These are phyloP conservation scores for Suillus cothurnatus DNA, from an alignment of 768 basidiomycete species.

Conservation along the genomic window DNA sequence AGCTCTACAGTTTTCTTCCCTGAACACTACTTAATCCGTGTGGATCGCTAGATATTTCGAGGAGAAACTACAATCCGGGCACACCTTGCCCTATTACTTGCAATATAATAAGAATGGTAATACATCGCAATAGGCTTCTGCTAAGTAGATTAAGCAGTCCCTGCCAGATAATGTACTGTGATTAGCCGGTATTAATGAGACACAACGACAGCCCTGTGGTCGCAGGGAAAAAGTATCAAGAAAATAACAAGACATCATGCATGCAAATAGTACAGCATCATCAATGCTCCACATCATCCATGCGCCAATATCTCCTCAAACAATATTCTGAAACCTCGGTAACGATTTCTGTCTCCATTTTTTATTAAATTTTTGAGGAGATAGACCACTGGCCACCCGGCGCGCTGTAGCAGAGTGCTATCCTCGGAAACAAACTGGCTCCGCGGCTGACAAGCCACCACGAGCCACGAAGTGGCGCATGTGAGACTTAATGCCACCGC, in stretches of 20 bases:
- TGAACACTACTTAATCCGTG: too few relatives aligned
- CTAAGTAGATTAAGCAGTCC: neutral
- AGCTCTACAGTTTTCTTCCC: too few relatives aligned
- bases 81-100: too few relatives aligned
- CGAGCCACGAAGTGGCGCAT: conserved; percentile 53
- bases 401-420: conserved; percentile 16
- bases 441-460: conserved; percentile 48
- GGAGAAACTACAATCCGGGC: too few relatives aligned
- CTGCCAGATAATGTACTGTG: neutral
- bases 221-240: neutral
- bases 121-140: too few relatives aligned
- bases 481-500: conserved; percentile 47
- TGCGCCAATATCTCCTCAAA: neutral
- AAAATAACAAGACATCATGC: neutral
- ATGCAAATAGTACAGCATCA: neutral
- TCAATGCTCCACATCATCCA: neutral
- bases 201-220: neutral
- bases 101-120: too few relatives aligned
- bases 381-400: conserved; percentile 26
- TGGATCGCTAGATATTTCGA: too few relatives aligned
- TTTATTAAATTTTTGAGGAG: neutral
- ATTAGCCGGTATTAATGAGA: neutral
- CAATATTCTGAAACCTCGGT: neutral
- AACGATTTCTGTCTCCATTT: neutral
- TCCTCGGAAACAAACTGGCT: conserved; percentile 11